Conservation (phyloP, 495 filamentous ascomycete species). For the Aspergillus avenaceus region DNA sequence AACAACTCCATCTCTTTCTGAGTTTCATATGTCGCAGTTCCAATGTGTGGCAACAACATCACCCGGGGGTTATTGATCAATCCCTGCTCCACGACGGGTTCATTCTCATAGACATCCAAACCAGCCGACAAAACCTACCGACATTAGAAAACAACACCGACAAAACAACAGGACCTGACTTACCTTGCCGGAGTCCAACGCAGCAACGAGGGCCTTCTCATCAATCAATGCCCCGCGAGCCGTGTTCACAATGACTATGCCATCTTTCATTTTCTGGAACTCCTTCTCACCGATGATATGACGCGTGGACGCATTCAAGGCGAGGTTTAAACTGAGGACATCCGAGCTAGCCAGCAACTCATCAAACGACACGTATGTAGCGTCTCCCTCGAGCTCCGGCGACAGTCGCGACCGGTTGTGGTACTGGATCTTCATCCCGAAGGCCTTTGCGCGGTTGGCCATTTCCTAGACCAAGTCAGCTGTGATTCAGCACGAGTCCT, state of each 20-base stretch:
- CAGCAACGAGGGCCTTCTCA: constrained; percentile 68
- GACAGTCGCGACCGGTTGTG: constrained; percentile 60
- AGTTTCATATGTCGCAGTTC: constrained; percentile 61
- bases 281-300: constrained; percentile 66
- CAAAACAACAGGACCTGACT: constrained; percentile 14
- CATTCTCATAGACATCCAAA: constrained; percentile 80
- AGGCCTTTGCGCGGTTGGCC: constrained; percentile 62
- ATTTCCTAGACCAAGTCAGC: constrained; percentile 49
- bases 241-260: constrained; percentile 78
- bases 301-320: constrained; percentile 60
- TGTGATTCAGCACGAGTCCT: neutral
- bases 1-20: constrained; percentile 77
- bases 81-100: constrained; percentile 67
- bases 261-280: constrained; percentile 69
- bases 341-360: constrained; percentile 66
- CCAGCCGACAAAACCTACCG: constrained; percentile 49
- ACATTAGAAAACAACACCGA: neutral
- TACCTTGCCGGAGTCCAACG: constrained; percentile 66
- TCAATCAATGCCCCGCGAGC: constrained; percentile 76
- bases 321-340: constrained; percentile 74
- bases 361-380: constrained; percentile 64
- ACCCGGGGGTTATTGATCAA: constrained; percentile 65
- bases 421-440: constrained; percentile 69
- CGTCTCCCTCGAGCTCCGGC: constrained; percentile 49
- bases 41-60: constrained; percentile 78